A percentile compares a stretch with the other conserved stretches of the same genome.
phyloP scores from a whole-genome alignment of 1,139 yeast species.

The Kluyveromyces sp. region DNA sequence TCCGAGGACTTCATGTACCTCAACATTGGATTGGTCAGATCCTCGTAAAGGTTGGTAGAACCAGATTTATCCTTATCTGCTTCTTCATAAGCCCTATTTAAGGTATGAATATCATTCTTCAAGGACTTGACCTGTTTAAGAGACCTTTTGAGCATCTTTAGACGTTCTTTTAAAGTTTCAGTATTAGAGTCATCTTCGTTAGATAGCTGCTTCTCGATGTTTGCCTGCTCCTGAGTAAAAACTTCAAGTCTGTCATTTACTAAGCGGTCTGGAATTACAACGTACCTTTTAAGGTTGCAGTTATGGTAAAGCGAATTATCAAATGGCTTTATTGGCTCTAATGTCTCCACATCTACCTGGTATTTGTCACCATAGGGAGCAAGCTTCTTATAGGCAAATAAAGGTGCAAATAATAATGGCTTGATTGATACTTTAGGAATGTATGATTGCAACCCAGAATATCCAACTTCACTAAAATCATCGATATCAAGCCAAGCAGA shows the following conservation, averaged over 20 bases:
- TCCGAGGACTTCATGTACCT: slow-evolving; percentile 24
- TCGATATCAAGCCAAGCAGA: slow-evolving; percentile 70
- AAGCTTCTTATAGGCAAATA: slow-evolving; percentile 68
- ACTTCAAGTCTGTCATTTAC: slow-evolving; percentile 24
- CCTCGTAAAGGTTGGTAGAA: background rate
- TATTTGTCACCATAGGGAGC: slow-evolving; percentile 40
- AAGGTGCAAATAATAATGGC: slow-evolving; percentile 69
- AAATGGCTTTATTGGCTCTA: slow-evolving; percentile 32
- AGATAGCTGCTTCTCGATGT: slow-evolving; percentile 14
- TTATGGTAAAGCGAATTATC: slow-evolving; percentile 52
- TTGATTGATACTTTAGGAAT: slow-evolving; percentile 51
- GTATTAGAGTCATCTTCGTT: slow-evolving; percentile 10
- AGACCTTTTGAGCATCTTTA: slow-evolving; percentile 24
- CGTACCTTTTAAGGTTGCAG: slow-evolving; percentile 48
- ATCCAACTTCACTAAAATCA: slow-evolving; percentile 72
- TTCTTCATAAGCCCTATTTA: slow-evolving; percentile 8
- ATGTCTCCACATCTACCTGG: slow-evolving; percentile 34
- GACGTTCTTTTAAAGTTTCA: slow-evolving; percentile 12
- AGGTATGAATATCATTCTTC: slow-evolving; percentile 34
- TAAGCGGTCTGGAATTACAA: slow-evolving; percentile 16
- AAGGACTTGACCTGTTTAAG: slow-evolving; percentile 30
- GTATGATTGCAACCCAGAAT: slow-evolving; percentile 31
- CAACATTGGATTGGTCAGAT: slow-evolving; percentile 16
- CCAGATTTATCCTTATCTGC: slow-evolving; percentile 2
- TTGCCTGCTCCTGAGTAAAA: slow-evolving; percentile 20